These are phyloP conservation scores for Darksidea phi DNA, from an alignment of 495 filamentous ascomycete genomes.

Conservation along the genomic window DNA sequence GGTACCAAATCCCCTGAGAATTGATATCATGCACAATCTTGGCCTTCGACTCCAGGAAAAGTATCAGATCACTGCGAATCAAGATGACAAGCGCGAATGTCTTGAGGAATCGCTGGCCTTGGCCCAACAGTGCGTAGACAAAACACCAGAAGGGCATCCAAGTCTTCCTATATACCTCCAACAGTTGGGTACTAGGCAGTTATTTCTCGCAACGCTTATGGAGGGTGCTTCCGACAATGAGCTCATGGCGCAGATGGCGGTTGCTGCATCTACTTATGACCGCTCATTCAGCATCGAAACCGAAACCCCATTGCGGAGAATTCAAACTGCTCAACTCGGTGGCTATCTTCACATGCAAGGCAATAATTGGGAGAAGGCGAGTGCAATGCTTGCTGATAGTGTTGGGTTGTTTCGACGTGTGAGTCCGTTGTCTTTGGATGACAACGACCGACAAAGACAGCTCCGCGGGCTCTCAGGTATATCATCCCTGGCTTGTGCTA, in stretches of 20 bases:
- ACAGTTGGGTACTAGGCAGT: slow-evolving; percentile 1
- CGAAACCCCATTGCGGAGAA: background rate
- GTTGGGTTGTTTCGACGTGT: slow-evolving; percentile 1
- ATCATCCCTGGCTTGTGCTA: slow-evolving; percentile 12
- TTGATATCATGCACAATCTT: slow-evolving; percentile 6
- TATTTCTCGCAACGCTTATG: slow-evolving; percentile 1
- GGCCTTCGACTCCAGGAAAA: slow-evolving; percentile 5
- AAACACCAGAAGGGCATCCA: slow-evolving; percentile 9
- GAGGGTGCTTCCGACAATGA: background rate
- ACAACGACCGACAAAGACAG: slow-evolving; percentile 8
- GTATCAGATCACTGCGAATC: background rate
- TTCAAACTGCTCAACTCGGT: background rate
- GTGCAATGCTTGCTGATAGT: background rate
- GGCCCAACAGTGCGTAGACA: slow-evolving; percentile 4
- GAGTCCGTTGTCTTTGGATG: slow-evolving; percentile 8
- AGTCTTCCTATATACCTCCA: slow-evolving; percentile 1
- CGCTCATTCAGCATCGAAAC: background rate
- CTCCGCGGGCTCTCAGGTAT: slow-evolving; percentile 8
- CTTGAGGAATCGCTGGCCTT: background rate
- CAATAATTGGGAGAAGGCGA: slow-evolving; percentile 2
- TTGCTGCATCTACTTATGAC: background rate
- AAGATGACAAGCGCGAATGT: background rate
- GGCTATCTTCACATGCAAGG: slow-evolving; percentile 1
- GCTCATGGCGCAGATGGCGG: background rate
- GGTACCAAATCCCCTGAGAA: background rate